A percentile compares a stretch with the other conserved stretches of the same genome.
Conservation (phyloP, 2,329 filamentous ascomycete species). For the Gyromitra esculenta region DNA sequence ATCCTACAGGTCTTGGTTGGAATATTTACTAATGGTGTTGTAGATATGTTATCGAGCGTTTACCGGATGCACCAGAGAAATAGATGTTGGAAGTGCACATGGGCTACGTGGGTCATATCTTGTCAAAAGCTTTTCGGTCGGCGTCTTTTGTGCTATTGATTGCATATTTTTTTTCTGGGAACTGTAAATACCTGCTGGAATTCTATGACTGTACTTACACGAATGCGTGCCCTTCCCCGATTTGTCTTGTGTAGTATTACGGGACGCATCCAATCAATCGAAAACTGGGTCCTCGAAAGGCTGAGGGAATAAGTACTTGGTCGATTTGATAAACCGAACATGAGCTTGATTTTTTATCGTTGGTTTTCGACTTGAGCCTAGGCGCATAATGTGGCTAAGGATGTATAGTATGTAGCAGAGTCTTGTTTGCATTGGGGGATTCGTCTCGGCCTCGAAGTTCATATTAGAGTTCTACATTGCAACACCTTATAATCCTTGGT, state of each 20-base stretch:
- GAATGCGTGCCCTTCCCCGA: no score
- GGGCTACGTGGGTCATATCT: background rate
- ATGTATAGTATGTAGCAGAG: no score
- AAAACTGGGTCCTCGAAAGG: background rate
- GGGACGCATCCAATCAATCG: background rate
- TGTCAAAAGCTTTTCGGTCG: slow-evolving; percentile 19
- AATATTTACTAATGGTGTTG: slow-evolving; percentile 64
- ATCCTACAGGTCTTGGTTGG: slow-evolving; percentile 82
- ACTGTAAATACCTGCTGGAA: slow-evolving; percentile 22
- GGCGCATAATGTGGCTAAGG: no score
- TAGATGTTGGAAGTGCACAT: slow-evolving; percentile 55
- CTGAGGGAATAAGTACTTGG: background rate
- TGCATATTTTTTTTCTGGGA: background rate
- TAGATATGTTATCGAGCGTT: slow-evolving; percentile 92
- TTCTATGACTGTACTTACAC: background rate
- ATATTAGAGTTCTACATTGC: no score
- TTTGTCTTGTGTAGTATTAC: background rate
- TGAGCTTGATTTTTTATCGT: no score
- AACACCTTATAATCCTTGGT: no score
- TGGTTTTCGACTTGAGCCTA: no score
- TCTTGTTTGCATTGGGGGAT: no score
- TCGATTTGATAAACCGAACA: no score
- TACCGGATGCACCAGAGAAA: slow-evolving; percentile 82
- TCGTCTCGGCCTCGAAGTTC: no score
- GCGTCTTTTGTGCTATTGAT: slow-evolving; percentile 14